phyloP scores from a whole-genome alignment of 371 early-diverging fungal genomes.

The Mucor piriformis region DNA sequence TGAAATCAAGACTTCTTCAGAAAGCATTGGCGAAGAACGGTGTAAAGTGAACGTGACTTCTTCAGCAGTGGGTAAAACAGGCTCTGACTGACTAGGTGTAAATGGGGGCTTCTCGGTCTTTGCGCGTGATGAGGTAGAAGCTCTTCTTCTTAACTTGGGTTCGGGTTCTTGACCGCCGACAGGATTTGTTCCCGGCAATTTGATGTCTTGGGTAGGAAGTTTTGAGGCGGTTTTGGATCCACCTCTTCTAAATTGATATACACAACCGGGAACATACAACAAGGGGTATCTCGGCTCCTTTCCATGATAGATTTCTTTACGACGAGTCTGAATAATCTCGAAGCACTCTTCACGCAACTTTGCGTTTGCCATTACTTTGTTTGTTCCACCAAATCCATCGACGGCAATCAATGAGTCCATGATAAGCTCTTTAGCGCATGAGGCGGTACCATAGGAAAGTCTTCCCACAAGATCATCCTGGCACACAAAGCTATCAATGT shows the following conservation, averaged over 20 bases:
- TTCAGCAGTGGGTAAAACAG: constrained; percentile 13
- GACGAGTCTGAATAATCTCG: constrained; percentile 43
- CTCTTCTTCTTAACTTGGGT: constrained; percentile 2
- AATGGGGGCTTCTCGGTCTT: constrained; percentile 14
- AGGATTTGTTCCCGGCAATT: constrained; percentile 13
- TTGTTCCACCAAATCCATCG: constrained; percentile 49
- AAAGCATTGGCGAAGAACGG: constrained; percentile 35
- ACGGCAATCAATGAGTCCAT: constrained; percentile 51
- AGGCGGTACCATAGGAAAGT: constrained; percentile 75
- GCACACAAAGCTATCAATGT: constrained; percentile 76
- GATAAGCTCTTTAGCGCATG: constrained; percentile 49
- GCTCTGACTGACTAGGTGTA: constrained; percentile 25
- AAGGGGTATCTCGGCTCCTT: constrained; percentile 49
- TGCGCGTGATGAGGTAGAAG: constrained; percentile 5
- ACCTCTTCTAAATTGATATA: constrained; percentile 45
- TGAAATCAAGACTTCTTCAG: constrained; percentile 48
- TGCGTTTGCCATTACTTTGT: constrained; percentile 40
- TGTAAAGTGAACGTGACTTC: constrained; percentile 41
- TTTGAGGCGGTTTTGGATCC: not conserved
- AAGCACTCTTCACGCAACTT: constrained; percentile 41
- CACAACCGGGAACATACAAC: constrained; percentile 48
- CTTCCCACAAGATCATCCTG: constrained; percentile 80
- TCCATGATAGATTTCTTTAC: constrained; percentile 45
- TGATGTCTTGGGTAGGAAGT: constrained; percentile 4
- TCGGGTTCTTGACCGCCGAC: not conserved